Evolutionary conservation across 305 asterid genomes (phyloP).

Genomic region (Solanum hybrid): DNA sequence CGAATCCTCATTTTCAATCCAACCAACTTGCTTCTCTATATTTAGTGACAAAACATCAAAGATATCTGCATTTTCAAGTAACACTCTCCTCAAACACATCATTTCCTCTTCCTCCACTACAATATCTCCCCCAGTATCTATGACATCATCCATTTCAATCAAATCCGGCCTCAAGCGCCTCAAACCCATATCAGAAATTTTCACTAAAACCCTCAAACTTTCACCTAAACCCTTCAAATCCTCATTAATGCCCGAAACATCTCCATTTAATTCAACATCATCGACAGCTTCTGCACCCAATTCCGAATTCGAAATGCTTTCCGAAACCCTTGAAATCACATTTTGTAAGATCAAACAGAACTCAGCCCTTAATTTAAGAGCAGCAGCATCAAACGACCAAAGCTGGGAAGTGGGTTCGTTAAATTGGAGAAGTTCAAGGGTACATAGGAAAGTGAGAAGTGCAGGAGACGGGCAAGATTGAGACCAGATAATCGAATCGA

Average conservation of each 20-base stretch:
- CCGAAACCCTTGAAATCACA: conserved; percentile 34
- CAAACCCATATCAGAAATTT: conserved; percentile 45
- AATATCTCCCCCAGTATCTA: conserved; percentile 11
- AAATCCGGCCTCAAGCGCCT: conserved; percentile 66
- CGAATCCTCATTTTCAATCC: conserved; percentile 36
- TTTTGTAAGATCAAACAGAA: conserved; percentile 56
- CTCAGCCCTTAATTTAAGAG: conserved; percentile 68
- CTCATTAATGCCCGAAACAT: conserved; percentile 8
- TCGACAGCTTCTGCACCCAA: conserved; percentile 15
- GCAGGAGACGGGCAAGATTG: conserved; percentile 76
- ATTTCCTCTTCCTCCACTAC: conserved; percentile 49
- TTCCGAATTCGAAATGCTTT: conserved; percentile 24
- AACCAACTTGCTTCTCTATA: conserved; percentile 57
- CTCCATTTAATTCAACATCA: neutral
- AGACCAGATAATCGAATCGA: conserved; percentile 67
- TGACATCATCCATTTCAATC: conserved; percentile 25
- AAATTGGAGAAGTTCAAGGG: conserved; percentile 73
- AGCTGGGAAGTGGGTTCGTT: conserved; percentile 54
- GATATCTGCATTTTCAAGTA: conserved; percentile 50
- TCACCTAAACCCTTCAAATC: conserved; percentile 20
- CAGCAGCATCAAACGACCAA: conserved; percentile 64
- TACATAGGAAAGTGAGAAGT: conserved; percentile 54
- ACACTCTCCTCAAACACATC: conserved; percentile 41
- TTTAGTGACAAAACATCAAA: conserved; percentile 70
- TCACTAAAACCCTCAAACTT: conserved; percentile 45